Evolutionary conservation across 1,139 yeast genomes (phyloP).

Genomic region (Saccharomycopsis hybrid): DNA sequence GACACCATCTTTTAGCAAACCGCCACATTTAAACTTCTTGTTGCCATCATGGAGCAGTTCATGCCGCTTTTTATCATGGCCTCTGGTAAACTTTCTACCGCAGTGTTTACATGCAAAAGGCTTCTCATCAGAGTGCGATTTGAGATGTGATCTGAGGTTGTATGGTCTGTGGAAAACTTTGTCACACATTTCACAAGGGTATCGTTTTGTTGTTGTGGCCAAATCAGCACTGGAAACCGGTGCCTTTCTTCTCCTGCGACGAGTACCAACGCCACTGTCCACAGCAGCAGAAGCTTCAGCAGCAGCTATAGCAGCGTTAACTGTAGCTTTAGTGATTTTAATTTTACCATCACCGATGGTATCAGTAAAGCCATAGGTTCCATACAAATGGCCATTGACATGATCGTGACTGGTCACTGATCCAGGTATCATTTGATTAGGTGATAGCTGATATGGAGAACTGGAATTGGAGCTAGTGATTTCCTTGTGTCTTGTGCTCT

Average conservation of each 20-base stretch:
- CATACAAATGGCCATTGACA: too few relatives aligned
- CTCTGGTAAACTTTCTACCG: conserved; percentile 46
- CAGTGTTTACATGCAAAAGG: conserved; percentile 48
- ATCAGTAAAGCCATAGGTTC: too few relatives aligned
- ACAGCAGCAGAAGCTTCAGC: conserved; percentile 21
- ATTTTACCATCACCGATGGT: conserved; percentile 3
- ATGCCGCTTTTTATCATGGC: conserved; percentile 53
- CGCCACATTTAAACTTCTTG: conserved; percentile 51
- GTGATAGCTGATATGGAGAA: neutral
- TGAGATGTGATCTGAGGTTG: conserved; percentile 50
- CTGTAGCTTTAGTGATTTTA: conserved; percentile 13
- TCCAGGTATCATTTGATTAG: neutral
- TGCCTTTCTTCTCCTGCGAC: conserved; percentile 18
- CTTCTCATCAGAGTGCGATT: conserved; percentile 49
- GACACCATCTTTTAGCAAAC: conserved; percentile 42
- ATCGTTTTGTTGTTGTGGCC: conserved; percentile 21
- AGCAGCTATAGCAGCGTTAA: conserved; percentile 20
- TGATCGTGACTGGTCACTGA: too few relatives aligned
- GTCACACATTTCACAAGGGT: conserved; percentile 42
- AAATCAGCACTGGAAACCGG: conserved; percentile 16
- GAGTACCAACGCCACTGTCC: conserved; percentile 15
- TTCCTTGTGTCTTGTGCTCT: too few relatives aligned
- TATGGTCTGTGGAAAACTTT: conserved; percentile 49
- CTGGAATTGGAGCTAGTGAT: neutral
- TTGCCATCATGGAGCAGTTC: conserved; percentile 49